These are phyloP conservation scores for Solanum aculeatissimum DNA, from an alignment of 305 asterid genomes.

Conservation along the genomic window DNA sequence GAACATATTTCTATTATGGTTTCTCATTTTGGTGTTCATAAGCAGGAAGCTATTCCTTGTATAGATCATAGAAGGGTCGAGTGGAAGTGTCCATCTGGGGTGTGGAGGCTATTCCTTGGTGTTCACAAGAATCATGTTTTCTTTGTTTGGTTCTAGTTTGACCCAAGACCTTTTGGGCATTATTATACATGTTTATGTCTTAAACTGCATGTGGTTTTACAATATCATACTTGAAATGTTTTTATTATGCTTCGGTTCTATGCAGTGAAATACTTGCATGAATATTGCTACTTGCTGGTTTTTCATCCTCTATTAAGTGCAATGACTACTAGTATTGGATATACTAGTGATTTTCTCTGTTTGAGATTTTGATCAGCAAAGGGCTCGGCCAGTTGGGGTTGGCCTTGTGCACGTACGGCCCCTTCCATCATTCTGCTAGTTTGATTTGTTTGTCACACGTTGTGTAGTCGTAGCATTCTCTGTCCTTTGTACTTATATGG, in stretches of 20 bases:
- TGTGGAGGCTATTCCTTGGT: too few relatives aligned
- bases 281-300: not conserved
- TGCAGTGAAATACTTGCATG: not conserved
- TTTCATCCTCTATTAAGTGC: not conserved
- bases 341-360: not conserved
- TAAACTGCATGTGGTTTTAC: not conserved
- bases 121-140: not conserved
- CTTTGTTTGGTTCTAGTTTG: not conserved
- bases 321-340: not conserved
- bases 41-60: constrained; percentile 18
- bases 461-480: not conserved
- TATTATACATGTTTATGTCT: not conserved
- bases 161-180: not conserved
- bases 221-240: not conserved
- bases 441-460: not conserved
- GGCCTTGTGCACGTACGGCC: not conserved
- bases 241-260: not conserved
- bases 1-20: not conserved
- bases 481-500: not conserved
- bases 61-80: constrained; percentile 20
- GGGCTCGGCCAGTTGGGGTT: not conserved
- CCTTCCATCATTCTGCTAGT: not conserved
- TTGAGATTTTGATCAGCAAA: not conserved
- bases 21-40: constrained; percentile 12
- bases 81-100: not conserved